Evolutionary conservation across 1,284 basidiomycete genomes (phyloP).

Genomic region (Cutaneotrichosporon mucoides): DNA sequence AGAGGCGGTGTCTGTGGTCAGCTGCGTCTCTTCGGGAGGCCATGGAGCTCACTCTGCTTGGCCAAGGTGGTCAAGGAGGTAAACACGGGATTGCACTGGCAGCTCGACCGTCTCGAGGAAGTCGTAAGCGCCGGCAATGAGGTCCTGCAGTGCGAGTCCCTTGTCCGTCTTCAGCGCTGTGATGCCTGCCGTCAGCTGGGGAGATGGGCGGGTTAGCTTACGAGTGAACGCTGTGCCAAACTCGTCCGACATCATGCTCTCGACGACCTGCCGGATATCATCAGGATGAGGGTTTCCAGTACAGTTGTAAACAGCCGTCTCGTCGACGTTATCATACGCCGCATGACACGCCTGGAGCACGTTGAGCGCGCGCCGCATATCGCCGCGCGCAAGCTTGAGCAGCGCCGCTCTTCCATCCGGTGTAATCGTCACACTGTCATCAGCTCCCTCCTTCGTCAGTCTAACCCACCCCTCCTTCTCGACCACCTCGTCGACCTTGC

Average conservation of each 20-base stretch:
- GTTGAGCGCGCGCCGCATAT: conserved; percentile 96
- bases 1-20: conserved; percentile 71
- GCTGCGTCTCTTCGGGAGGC: not conserved
- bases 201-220: not conserved
- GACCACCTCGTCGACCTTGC: conserved; percentile 72
- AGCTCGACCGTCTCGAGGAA: conserved; percentile 82
- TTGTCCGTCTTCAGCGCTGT: conserved; percentile 81
- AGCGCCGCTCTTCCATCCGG: conserved; percentile 83
- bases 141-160: conserved; percentile 90
- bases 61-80: conserved; percentile 84
- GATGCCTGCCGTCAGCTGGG: conserved; percentile 60
- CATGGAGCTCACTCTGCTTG: conserved; percentile 69
- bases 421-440: conserved; percentile 72
- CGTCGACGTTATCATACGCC: conserved; percentile 82
- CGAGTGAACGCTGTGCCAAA: conserved; percentile 82
- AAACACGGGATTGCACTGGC: conserved; percentile 78
- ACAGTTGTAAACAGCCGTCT: conserved; percentile 91
- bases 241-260: conserved; percentile 94
- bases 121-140: conserved; percentile 90
- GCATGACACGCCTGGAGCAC: conserved; percentile 97
- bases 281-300: conserved; percentile 93
- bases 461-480: conserved; percentile 72
- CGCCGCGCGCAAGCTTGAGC: conserved; percentile 87
- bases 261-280: conserved; percentile 88
- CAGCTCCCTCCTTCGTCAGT: not conserved